Percentiles rank a stretch among this genome's conserved stretches.
Evolutionary conservation across 371 early-diverging fungal species (phyloP).

Genomic region (Circinella minor): DNA sequence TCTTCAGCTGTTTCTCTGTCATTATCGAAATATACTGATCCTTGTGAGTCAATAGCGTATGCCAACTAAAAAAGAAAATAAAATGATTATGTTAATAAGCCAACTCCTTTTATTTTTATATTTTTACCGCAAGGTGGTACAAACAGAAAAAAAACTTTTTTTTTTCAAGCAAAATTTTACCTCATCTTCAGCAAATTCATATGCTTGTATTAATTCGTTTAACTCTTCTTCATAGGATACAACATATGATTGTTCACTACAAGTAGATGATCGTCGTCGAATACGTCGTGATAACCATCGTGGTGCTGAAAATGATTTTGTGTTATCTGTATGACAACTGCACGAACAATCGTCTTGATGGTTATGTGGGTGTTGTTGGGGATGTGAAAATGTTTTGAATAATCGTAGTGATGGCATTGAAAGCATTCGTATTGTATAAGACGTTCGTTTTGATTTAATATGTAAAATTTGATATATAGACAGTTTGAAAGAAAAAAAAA

Average conservation of each 20-base stretch:
- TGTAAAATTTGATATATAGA: neutral
- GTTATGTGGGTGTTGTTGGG: neutral
- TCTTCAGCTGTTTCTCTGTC: conserved; percentile 23
- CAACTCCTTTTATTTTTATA: neutral
- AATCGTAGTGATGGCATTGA: conserved; percentile 4
- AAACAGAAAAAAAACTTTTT: neutral
- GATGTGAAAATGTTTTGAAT: neutral
- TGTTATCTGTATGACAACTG: neutral
- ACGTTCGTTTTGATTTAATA: neutral
- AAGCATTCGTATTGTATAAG: neutral
- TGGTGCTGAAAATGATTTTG: conserved; percentile 12
- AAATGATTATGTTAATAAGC: neutral
- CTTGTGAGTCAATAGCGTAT: conserved; percentile 32
- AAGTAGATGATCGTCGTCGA: conserved; percentile 14
- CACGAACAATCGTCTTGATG: conserved; percentile 3
- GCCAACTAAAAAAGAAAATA: conserved; percentile 19
- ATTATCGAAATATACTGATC: conserved; percentile 28
- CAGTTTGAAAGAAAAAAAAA: too few relatives aligned
- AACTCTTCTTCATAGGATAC: conserved; percentile 13
- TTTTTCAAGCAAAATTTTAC: neutral
- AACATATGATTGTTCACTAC: conserved; percentile 4
- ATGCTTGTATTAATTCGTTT: conserved; percentile 3
- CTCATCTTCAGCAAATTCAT: conserved; percentile 17
- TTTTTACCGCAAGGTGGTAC: neutral
- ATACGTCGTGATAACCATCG: conserved; percentile 14